Conservation (phyloP, 352 stramenopile species). For the Phytophthora ramorum region DNA sequence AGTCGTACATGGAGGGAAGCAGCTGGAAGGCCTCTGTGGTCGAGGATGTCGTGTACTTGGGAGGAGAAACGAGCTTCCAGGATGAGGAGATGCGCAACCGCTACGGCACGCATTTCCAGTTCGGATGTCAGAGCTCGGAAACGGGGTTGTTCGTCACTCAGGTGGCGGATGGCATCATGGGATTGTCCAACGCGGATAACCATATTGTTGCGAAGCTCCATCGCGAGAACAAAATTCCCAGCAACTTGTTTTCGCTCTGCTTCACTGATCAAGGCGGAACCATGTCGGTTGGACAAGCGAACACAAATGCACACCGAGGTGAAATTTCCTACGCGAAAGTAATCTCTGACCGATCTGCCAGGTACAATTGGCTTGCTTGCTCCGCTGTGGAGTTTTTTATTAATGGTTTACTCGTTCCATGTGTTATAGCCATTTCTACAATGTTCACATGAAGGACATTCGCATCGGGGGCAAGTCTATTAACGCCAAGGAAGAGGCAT, state of each 20-base stretch:
- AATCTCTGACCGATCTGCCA: constrained; percentile 39
- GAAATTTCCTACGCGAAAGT: constrained; percentile 70
- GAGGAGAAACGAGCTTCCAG: constrained; percentile 59
- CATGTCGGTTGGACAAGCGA: constrained; percentile 70
- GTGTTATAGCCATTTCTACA: constrained; percentile 66
- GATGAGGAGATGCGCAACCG: constrained; percentile 59
- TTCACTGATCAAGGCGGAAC: constrained; percentile 72
- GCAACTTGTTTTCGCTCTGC: constrained; percentile 82
- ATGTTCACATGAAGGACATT: constrained; percentile 71
- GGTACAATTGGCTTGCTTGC: constrained; percentile 16
- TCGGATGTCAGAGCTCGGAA: constrained; percentile 81
- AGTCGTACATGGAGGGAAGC: constrained; percentile 89
- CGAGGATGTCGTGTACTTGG: constrained; percentile 82
- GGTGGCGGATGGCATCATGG: constrained; percentile 88
- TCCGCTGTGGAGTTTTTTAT: background rate
- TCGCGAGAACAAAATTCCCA: constrained; percentile 80
- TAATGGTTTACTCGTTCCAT: constrained; percentile 12
- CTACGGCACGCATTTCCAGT: constrained; percentile 81
- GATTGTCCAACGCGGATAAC: constrained; percentile 73
- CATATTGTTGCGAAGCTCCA: constrained; percentile 82
- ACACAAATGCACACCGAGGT: constrained; percentile 57
- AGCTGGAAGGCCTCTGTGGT: constrained; percentile 85
- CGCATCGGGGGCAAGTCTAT: constrained; percentile 69
- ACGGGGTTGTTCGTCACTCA: constrained; percentile 86
- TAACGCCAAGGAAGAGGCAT: constrained; percentile 46